phyloP scores from a whole-genome alignment of 1,284 basidiomycete genomes.

The Irpex sp. region DNA sequence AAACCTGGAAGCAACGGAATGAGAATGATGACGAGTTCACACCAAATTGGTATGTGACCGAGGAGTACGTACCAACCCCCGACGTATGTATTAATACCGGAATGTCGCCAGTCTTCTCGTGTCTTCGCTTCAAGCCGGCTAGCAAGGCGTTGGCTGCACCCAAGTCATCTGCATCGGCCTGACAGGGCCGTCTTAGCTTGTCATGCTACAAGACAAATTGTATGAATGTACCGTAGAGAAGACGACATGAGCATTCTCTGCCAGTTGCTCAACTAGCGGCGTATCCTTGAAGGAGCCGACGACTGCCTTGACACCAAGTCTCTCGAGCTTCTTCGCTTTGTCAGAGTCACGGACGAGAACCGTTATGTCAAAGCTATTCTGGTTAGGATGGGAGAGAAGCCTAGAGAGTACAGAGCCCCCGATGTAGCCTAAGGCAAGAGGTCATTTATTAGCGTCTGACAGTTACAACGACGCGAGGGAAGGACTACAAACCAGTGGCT shows the following conservation, averaged over 20 bases:
- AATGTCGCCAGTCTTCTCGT: too few species aligned
- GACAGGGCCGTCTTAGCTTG: not conserved
- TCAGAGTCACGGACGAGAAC: slow-evolving; percentile 18
- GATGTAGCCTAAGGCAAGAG: slow-evolving; percentile 20
- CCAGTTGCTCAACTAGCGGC: slow-evolving; percentile 13
- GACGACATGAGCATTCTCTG: slow-evolving; percentile 18
- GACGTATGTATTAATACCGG: slow-evolving; percentile 18
- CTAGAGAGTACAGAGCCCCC: slow-evolving; percentile 20
- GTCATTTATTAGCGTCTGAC: not conserved
- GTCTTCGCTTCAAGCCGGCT: too few species aligned
- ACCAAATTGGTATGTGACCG: not conserved
- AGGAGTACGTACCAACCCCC: slow-evolving; percentile 33
- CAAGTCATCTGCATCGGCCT: slow-evolving; percentile 46
- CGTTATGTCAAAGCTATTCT: slow-evolving; percentile 18
- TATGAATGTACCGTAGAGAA: slow-evolving; percentile 13
- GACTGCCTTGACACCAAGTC: slow-evolving; percentile 19
- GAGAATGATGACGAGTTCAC: not conserved
- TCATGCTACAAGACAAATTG: not conserved
- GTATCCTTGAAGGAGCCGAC: slow-evolving; percentile 16
- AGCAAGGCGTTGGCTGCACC: not conserved
- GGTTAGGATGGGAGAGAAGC: slow-evolving; percentile 18
- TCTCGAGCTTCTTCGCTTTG: slow-evolving; percentile 19
- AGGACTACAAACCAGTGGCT: slow-evolving; percentile 13
- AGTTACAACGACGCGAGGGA: not conserved
- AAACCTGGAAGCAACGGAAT: slow-evolving; percentile 26